Conservation (phyloP, 1,139 yeast species). For the Pichia sp. region DNA sequence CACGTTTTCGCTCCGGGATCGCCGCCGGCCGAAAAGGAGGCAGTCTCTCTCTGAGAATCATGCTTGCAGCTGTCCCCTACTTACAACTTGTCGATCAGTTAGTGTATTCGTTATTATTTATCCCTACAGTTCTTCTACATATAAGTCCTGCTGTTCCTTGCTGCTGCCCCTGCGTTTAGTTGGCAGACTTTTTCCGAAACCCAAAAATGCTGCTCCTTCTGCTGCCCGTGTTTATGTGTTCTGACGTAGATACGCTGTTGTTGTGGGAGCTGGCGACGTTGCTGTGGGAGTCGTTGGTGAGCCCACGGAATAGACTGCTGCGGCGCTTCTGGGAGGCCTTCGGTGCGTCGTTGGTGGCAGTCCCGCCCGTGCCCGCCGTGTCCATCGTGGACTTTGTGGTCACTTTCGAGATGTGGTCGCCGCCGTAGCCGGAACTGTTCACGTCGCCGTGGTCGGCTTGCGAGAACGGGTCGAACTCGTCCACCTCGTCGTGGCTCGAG, state of each 20-base stretch:
- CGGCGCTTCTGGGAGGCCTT: neutral
- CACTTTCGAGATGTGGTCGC: neutral
- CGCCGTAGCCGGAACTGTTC: neutral
- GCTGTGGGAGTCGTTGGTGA: neutral
- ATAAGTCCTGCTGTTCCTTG: too few relatives aligned
- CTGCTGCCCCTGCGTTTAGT: neutral
- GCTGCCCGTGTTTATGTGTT: neutral
- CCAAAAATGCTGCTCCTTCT: constrained; percentile 9
- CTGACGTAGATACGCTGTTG: neutral
- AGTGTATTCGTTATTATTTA: too few relatives aligned
- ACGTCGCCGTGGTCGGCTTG: neutral
- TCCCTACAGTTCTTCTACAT: too few relatives aligned
- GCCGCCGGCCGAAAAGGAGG: neutral
- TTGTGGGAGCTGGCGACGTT: neutral
- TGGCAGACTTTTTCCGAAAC: constrained; percentile 5
- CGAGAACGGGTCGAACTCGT: constrained; percentile 6
- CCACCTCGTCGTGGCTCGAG: neutral
- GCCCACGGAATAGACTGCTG: neutral
- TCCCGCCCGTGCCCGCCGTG: neutral
- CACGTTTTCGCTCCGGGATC: neutral
- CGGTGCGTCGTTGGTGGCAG: neutral
- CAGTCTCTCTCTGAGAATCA: too few relatives aligned
- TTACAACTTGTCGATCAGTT: too few relatives aligned
- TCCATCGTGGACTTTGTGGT: constrained; percentile 2
- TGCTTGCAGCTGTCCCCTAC: too few relatives aligned